A percentile compares a stretch with the other conserved stretches of the same genome.
phyloP scores from a whole-genome alignment of 148 eudicot genomes.

The Rhododendron ferrugineum region DNA sequence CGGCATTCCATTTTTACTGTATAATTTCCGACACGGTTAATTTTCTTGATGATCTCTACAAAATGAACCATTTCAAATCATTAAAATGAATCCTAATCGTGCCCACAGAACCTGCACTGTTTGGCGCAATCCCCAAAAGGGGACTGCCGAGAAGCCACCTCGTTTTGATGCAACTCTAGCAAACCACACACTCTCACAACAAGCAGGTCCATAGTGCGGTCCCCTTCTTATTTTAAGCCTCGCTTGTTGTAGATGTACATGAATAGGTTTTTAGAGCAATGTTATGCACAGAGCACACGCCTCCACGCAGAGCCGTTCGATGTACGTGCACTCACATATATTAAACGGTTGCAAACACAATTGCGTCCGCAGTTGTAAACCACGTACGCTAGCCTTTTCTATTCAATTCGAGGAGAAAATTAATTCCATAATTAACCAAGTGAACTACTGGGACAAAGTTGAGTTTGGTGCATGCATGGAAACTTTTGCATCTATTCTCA shows the following conservation, averaged over 20 bases:
- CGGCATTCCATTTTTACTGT: background rate
- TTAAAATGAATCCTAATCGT: background rate
- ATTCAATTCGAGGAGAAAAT: background rate
- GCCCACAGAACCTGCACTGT: background rate
- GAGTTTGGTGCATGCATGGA: background rate
- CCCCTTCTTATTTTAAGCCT: too few species aligned
- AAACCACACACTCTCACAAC: too few species aligned
- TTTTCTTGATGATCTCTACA: background rate
- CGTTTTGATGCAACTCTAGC: too few species aligned
- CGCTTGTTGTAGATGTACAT: too few species aligned
- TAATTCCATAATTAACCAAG: background rate
- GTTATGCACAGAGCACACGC: too few species aligned
- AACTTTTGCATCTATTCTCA: background rate
- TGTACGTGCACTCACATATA: too few species aligned
- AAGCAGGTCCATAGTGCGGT: too few species aligned
- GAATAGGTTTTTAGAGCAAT: too few species aligned
- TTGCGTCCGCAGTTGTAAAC: background rate
- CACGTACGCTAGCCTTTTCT: background rate
- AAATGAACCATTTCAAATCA: background rate
- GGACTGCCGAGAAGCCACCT: background rate
- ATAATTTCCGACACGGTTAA: background rate
- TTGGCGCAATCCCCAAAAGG: background rate
- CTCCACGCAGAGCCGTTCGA: too few species aligned
- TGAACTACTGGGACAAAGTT: background rate
- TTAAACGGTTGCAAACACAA: too few species aligned